A percentile compares a stretch with the other conserved stretches of the same genome.
Conservation (phyloP, 148 eudicot species). For the Chenopodium formosanum region DNA sequence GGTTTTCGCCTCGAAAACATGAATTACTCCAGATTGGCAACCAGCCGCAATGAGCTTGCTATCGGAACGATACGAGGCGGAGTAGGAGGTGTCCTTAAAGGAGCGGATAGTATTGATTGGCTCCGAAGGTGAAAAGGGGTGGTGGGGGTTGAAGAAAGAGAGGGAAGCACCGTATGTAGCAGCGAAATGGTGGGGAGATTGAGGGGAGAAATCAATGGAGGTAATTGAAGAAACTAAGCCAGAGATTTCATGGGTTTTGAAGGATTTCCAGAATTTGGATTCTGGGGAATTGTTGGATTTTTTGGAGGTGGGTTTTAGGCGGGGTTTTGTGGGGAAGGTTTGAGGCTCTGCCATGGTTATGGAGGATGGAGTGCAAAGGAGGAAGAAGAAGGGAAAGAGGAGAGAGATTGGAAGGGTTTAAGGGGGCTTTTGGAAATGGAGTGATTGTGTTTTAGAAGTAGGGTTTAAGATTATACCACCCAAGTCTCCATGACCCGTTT, state of each 20-base stretch:
- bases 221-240: slow-evolving; percentile 52
- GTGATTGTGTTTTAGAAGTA: neutral
- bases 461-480: neutral
- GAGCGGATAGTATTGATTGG: slow-evolving; percentile 42
- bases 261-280: slow-evolving; percentile 73
- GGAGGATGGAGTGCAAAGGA: neutral
- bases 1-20: slow-evolving; percentile 61
- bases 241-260: slow-evolving; percentile 50
- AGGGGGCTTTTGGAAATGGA: neutral
- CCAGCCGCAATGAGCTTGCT: slow-evolving; percentile 68
- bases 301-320: slow-evolving; percentile 56
- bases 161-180: slow-evolving; percentile 64
- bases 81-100: slow-evolving; percentile 59
- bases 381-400: neutral
- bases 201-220: slow-evolving; percentile 61
- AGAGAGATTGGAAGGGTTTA: neutral
- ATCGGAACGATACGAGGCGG: slow-evolving; percentile 73
- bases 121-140: slow-evolving; percentile 34
- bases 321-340: slow-evolving; percentile 57
- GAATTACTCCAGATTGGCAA: slow-evolving; percentile 44
- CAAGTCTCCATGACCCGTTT: no score
- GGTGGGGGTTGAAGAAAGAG: slow-evolving; percentile 47
- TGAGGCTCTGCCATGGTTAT: slow-evolving; percentile 18
- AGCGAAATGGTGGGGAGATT: slow-evolving; percentile 56
- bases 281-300: slow-evolving; percentile 55